Percentiles rank a stretch among this genome's conserved stretches.
Conservation (phyloP, 257 asterid species). For the Rubia yunnanensis region DNA sequence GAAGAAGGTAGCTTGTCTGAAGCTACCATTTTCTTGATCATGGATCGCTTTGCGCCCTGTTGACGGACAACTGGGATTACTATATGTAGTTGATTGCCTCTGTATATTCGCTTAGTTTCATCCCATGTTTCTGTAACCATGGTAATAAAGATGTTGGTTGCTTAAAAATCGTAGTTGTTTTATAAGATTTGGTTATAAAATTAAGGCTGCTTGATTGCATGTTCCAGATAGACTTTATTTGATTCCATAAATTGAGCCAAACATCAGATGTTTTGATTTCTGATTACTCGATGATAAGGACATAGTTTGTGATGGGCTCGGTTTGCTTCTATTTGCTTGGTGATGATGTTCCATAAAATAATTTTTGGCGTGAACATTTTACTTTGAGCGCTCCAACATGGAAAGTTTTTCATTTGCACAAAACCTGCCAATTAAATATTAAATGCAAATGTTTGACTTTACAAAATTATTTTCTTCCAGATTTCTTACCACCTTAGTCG, state of each 20-base stretch:
- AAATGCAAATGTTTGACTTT: too few species aligned
- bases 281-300: too few species aligned
- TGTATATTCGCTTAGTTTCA: background rate
- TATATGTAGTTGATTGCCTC: background rate
- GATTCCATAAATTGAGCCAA: too few species aligned
- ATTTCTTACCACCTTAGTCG: background rate
- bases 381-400: too few species aligned
- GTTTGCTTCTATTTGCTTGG: too few species aligned
- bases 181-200: background rate
- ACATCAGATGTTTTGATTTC: too few species aligned
- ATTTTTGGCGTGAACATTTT: too few species aligned
- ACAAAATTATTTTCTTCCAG: background rate
- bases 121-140: background rate
- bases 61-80: slow-evolving; percentile 7
- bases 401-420: too few species aligned
- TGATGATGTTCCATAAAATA: too few species aligned
- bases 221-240: background rate
- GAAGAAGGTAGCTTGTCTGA: slow-evolving; percentile 39
- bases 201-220: background rate
- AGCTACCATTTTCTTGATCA: slow-evolving; percentile 42
- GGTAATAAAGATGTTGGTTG: background rate
- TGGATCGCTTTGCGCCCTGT: slow-evolving; percentile 75
- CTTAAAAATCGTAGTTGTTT: too few species aligned
- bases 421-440: too few species aligned
- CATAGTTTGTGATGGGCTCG: too few species aligned